These are phyloP conservation scores for Deinandra increscens DNA, from an alignment of 129 eudicot genomes.

Conservation along the genomic window DNA sequence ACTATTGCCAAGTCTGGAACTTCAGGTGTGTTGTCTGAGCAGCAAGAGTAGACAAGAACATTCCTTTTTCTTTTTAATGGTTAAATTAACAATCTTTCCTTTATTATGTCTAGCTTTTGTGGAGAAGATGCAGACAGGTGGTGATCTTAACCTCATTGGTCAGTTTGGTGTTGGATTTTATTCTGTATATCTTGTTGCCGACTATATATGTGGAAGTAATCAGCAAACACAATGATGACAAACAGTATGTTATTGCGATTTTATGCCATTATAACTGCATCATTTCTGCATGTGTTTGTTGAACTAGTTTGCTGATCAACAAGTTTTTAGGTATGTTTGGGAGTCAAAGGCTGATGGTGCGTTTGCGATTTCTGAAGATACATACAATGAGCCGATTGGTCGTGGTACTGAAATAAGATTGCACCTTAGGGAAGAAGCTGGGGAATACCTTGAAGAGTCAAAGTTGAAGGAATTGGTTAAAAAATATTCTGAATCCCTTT, in stretches of 20 bases:
- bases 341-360: conserved; percentile 99
- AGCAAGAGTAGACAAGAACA: background rate
- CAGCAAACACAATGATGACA: conserved; percentile 96
- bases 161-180: conserved; percentile 99
- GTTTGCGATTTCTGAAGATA: conserved; percentile 89
- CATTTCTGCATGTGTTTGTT: background rate
- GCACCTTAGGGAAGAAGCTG: too few relatives aligned
- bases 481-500: too few relatives aligned
- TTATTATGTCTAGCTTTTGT: conserved; percentile 67
- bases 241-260: conserved; percentile 59
- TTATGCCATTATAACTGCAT: conserved; percentile 1
- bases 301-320: conserved; percentile 7
- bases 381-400: conserved; percentile 94
- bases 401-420: too few relatives aligned
- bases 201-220: conserved; percentile 98
- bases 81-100: background rate
- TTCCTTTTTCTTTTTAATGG: background rate
- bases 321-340: conserved; percentile 76
- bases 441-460: too few relatives aligned
- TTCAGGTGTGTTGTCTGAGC: too few relatives aligned
- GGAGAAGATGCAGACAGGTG: conserved; percentile 98
- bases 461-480: too few relatives aligned
- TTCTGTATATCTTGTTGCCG: conserved; percentile 97
- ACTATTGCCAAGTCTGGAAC: too few relatives aligned
- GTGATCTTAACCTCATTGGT: conserved; percentile 95